Evolutionary conservation across 805 yeast species (phyloP), one percentile per base, ranked within the genome.

Genomic region (Schwanniomyces pseudopolymorphus): DNA sequence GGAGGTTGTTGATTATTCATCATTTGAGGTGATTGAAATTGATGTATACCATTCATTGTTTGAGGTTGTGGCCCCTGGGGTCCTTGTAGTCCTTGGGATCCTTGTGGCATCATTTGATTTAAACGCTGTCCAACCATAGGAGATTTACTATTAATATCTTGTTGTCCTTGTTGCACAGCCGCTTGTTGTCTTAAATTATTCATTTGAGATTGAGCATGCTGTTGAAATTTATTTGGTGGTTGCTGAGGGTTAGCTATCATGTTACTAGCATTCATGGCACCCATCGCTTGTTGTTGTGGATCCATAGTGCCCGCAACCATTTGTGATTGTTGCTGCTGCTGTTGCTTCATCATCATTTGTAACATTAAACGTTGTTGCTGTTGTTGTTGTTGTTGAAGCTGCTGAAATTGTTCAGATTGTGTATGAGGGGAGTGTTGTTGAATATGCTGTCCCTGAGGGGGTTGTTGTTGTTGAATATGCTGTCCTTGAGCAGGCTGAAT

Each of bases 161-260:
- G 52, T 16, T 47, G 56, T 45, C 54, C 58, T 39, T 56, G 66
- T 28, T 57, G 72, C 17, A 59, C 61, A 11, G 57, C 71, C 2
- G 54, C 70, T 53, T 72, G 80, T 50, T 72, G 83, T 41, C 80
- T 70, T 46, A 74, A 59, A 49, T 67, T 75, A 54, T 72, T 75
- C 81, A 76, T 74, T 58, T 77, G 81, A 37, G 61, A 64, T 55
- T 76, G 81, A 3, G 80, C 76, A 45, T 67, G 76, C 49, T 72
- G 77, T 48, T 74, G 79, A 35, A 67, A 67, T 28, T 68, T 51
- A 46, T 68, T 67, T 26, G 53, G 57, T 28, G 53, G 57, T 28
- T 49, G 54, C 20, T 52, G 58, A 49, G 69, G 56, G 48, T 63
- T 70, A 25, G 45, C 55, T 42, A 53, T 38, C 42, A 55, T 56